phyloP scores from a whole-genome alignment of 2,329 filamentous ascomycete species.

The Monilinia aucupariae region DNA sequence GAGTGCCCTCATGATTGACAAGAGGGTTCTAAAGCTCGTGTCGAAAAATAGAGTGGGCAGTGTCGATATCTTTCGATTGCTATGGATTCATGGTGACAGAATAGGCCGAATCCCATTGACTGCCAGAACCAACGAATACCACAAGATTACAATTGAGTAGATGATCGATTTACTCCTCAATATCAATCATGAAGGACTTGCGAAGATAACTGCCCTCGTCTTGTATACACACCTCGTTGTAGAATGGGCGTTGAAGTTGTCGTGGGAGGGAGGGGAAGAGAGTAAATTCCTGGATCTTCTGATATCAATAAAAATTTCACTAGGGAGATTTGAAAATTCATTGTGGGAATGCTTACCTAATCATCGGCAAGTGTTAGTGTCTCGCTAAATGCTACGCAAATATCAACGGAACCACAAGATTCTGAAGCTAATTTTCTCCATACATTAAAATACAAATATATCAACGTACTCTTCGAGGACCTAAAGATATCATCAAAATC shows the following conservation, averaged over 20 bases:
- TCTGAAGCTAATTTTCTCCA: constrained; percentile 16
- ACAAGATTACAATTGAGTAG: constrained; percentile 29
- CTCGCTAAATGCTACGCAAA: constrained; percentile 13
- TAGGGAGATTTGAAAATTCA: constrained; percentile 11
- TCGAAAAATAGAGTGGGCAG: constrained; percentile 57
- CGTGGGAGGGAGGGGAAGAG: neutral
- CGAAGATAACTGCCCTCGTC: constrained; percentile 13
- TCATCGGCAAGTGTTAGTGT: constrained; percentile 1
- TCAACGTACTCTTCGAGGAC: constrained; percentile 33
- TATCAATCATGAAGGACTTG: constrained; percentile 36
- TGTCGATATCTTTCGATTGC: constrained; percentile 45
- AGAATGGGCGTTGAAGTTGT: constrained; percentile 15
- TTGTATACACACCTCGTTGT: constrained; percentile 34
- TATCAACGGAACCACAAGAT: constrained; percentile 14
- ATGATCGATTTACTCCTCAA: constrained; percentile 50
- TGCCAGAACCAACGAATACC: neutral
- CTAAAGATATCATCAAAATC: constrained; percentile 28
- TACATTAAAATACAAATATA: constrained; percentile 19
- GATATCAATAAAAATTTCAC: neutral
- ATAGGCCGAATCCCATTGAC: neutral
- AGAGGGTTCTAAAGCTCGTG: constrained; percentile 67
- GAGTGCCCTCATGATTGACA: constrained; percentile 56
- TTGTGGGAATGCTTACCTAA: constrained; percentile 19
- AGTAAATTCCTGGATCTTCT: constrained; percentile 1
- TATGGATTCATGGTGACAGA: constrained; percentile 14